Conservation (phyloP, 2,329 filamentous ascomycete genomes). For the Monosporascus sp. region DNA sequence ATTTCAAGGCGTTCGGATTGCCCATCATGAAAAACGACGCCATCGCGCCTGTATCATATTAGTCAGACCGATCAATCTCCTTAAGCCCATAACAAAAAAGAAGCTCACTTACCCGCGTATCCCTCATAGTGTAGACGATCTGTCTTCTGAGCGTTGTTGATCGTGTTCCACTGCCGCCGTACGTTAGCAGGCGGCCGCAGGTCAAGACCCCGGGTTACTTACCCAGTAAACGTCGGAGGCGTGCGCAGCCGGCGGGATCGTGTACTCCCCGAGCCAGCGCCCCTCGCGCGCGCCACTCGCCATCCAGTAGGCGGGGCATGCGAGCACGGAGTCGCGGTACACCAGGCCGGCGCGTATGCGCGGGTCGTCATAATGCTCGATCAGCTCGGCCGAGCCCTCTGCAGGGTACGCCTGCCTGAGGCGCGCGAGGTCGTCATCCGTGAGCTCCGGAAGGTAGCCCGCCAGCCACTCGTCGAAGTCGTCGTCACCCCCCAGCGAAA, state of each 20-base stretch:
- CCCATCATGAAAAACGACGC: constrained; percentile 56
- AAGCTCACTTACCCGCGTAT: constrained; percentile 29
- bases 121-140: constrained; percentile 51
- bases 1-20: constrained; percentile 51
- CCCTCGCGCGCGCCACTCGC: constrained; percentile 36
- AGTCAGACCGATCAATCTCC: constrained; percentile 2
- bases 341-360: constrained; percentile 50
- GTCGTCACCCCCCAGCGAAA: constrained; percentile 29
- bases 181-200: constrained; percentile 1
- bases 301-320: constrained; percentile 57
- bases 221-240: constrained; percentile 53
- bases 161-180: constrained; percentile 45
- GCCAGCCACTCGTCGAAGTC: constrained; percentile 47
- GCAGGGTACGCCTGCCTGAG: constrained; percentile 44
- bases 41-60: constrained; percentile 42
- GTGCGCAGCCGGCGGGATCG: constrained; percentile 53
- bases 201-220: constrained; percentile 14
- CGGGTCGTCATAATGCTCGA: constrained; percentile 42
- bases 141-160: constrained; percentile 46
- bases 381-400: constrained; percentile 40
- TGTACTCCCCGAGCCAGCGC: constrained; percentile 55
- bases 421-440: constrained; percentile 29
- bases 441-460: constrained; percentile 48
- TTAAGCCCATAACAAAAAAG: not conserved
- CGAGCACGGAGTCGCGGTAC: constrained; percentile 53